Base-by-base conservation (phyloP, 2,329 filamentous ascomycete species). In the Magnaporthiopsis rhizophila region DNA sequence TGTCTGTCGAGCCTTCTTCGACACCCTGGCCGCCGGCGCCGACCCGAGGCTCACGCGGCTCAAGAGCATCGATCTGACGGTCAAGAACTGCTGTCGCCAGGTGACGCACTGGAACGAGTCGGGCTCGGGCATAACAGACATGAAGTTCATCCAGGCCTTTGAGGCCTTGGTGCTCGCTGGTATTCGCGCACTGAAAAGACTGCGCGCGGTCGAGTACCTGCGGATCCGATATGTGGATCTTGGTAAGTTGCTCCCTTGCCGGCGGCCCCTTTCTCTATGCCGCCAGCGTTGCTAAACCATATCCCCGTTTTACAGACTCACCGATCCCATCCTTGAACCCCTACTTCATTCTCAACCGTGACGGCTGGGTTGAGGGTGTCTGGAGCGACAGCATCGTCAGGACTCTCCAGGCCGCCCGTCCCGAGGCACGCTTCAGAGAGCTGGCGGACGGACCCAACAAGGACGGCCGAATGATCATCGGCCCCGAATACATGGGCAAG, bases 201-300 rank as follows among this genome's bases (percentile, higher is more conserved):
- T 90, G 61, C 80, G 81, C 63, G 76, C 79, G n/a, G 74, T 92
- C 38, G 77, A 86, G 59, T 85, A 86, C 72, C 74, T 92, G 67
- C 81, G 89, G 65, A 90, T 92, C 70, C 86, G 89, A 64, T 92
- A 90, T 70, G 87, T 92, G 63, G 89, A 92, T 73, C 79, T 92
- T 7, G 81, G 86, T 87, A 79, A 69, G 79, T 74, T 36, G 24
- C 2, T 45, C 24, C 9, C 6, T 34, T 56, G n/a, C 59, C 18
- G 15, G 53, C 21, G 11, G 64, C 21, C 30, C 53, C 30, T 13
- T 58, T 28, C 13, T 61, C 45, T 26, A 58, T 38, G 36, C 15
- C 36, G 15, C 34, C 36, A 61, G 26, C 13, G 4, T 26, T 3
- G n/a, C 61, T 63, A 21, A 56, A 30, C 34, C 2, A 21, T 12